Conservation (phyloP, 345 rosid genomes). For the Acer negundo region DNA sequence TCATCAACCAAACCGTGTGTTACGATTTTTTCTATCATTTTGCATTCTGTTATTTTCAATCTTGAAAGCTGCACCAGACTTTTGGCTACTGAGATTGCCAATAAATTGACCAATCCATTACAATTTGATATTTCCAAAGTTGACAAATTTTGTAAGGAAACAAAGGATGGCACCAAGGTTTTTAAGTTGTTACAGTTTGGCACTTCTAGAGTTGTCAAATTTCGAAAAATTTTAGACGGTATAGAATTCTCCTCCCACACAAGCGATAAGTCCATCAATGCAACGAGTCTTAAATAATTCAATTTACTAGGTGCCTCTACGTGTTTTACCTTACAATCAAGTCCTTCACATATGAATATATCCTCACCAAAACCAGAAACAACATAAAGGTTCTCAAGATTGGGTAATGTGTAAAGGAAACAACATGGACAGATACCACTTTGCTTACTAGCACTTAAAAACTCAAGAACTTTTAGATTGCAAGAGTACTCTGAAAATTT, state of each 20-base stretch:
- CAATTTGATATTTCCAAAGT: conserved; percentile 14
- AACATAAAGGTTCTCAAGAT: too few relatives aligned
- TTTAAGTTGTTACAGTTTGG: too few relatives aligned
- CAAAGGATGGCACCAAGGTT: conserved; percentile 6
- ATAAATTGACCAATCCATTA: conserved; percentile 16
- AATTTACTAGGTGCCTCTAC: neutral
- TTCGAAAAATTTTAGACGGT: too few relatives aligned
- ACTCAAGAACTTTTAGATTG: neutral
- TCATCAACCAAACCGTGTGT: conserved; percentile 9
- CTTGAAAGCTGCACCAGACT: conserved; percentile 15
- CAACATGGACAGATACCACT: too few relatives aligned
- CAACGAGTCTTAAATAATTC: neutral
- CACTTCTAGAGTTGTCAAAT: too few relatives aligned
- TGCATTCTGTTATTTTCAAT: conserved; percentile 23
- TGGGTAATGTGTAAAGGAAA: too few relatives aligned
- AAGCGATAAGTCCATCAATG: too few relatives aligned
- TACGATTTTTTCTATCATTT: conserved; percentile 19
- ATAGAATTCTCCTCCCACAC: too few relatives aligned
- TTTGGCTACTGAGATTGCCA: conserved; percentile 17
- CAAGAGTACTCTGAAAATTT: neutral
- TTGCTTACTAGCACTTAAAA: neutral
- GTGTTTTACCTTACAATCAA: neutral
- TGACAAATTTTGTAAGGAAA: conserved; percentile 7
- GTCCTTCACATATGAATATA: neutral
- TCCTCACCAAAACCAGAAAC: neutral